phyloP scores from a whole-genome alignment of 2,329 filamentous ascomycete species.

The Plenodomus tracheiphilus region DNA sequence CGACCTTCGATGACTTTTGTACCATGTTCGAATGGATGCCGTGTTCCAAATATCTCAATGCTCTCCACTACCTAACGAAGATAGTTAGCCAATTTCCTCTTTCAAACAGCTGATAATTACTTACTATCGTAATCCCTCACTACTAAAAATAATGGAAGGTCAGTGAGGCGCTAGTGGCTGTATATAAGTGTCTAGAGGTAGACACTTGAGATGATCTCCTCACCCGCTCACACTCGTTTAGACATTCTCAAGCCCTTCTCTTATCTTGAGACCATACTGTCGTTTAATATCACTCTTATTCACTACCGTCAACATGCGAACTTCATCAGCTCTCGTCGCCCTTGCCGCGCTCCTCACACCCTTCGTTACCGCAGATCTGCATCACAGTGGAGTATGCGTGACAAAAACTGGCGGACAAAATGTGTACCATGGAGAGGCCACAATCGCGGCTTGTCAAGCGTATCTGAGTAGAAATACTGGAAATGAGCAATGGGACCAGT shows the following conservation, averaged over 20 bases:
- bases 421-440: slow-evolving; percentile 30
- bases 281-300: background rate
- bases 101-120: background rate
- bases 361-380: slow-evolving; percentile 23
- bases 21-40: background rate
- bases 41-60: background rate
- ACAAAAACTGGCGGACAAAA: slow-evolving; percentile 16
- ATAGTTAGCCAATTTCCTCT: background rate
- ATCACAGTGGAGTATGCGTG: slow-evolving; percentile 25
- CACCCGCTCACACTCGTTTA: background rate
- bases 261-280: background rate
- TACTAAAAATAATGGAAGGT: background rate
- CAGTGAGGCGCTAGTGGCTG: background rate
- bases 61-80: background rate
- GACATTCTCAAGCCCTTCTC: background rate
- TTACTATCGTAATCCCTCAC: background rate
- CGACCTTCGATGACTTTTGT: background rate
- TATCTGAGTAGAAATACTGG: slow-evolving; percentile 34
- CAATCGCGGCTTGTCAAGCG: slow-evolving; percentile 20
- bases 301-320: slow-evolving; percentile 20
- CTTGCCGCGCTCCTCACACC: slow-evolving; percentile 15
- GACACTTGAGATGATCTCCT: background rate
- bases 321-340: slow-evolving; percentile 14
- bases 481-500: slow-evolving; percentile 28
- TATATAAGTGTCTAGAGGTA: background rate